Evolutionary conservation across 179 eudicot species (phyloP).

Genomic region (Monotropa hypopitys): DNA sequence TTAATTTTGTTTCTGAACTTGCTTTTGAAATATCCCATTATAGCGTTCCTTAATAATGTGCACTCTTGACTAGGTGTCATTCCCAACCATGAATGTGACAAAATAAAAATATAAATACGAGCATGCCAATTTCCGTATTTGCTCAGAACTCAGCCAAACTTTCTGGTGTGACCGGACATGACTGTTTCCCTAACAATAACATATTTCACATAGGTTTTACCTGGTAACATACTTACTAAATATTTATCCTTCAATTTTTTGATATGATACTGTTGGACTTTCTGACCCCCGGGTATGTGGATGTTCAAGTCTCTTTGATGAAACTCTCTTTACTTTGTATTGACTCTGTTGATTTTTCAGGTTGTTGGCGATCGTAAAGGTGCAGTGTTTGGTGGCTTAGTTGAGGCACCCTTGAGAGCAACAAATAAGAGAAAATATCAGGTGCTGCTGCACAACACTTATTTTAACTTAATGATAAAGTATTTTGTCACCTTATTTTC

Average conservation of each 20-base stretch:
- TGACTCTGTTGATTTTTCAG: conserved; percentile 19
- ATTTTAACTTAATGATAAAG: background rate
- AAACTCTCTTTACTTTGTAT: background rate
- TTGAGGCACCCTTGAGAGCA: conserved; percentile 76
- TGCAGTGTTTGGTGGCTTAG: conserved; percentile 86
- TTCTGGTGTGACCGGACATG: background rate
- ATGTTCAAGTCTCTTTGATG: background rate
- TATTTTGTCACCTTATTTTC: conserved; percentile 2
- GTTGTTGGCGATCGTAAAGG: conserved; percentile 87
- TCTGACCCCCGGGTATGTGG: background rate
- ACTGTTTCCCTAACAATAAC: background rate
- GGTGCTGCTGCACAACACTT: conserved; percentile 29
- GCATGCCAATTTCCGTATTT: too few relatives aligned
- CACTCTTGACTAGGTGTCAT: too few relatives aligned
- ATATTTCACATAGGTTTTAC: background rate
- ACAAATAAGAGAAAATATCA: conserved; percentile 58
- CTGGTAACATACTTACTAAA: background rate
- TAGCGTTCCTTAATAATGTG: too few relatives aligned
- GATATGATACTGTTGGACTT: background rate
- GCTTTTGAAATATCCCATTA: too few relatives aligned
- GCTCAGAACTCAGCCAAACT: background rate
- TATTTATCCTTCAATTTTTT: background rate
- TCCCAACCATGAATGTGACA: too few relatives aligned
- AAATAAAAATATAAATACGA: too few relatives aligned
- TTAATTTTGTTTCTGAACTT: background rate